Base-by-base conservation (phyloP, 306 rosid genomes). In the Rubus idaeus region DNA sequence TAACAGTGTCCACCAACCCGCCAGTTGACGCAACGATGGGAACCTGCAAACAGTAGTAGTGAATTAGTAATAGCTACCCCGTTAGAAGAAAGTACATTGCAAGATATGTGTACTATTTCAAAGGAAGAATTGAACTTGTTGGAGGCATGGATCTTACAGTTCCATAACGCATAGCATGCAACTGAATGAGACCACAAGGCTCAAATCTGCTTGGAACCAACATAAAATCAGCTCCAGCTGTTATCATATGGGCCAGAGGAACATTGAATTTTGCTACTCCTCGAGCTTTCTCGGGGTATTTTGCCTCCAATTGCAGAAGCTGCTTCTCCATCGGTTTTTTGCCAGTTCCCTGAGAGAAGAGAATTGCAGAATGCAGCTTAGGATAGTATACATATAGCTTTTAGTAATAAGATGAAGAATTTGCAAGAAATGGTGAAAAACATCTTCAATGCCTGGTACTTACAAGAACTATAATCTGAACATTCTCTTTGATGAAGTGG, bases 121-220 rank as follows among this genome's bases (percentile, higher is more conserved):
- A 30, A 57, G 1, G 49, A 50, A 39, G 35, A 47, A 23, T 23
- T 23, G 26, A 23, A 66, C 16, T 63, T 30, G 13, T 56, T 60
- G 44, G 45, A 6, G 46, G 12, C 47, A 80, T 20, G 58, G 26
- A 69, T 30, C 45, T 7, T 90, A 91, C 95, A 4, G 91, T 85
- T 87, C 95, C 97, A 12, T 90, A 91, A 72, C 91, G 93, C 97
- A 91, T 91, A 52, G 97, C 95, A 58, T 91, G 97, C 74, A 91
- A 44, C 78, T 91, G 97, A 84, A 91, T 91, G 75, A 91, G 91
- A 42, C 97, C 97, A 71, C 97, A 90, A 44, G 97, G 97, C 81
- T 91, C 97, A 77, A 90, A 88, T 88, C 95, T 87, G 80, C 95
- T 91, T 41, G 97, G 95, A 79, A 90, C 63, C 82, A 90, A 42